A percentile compares a stretch with the other conserved stretches of the same genome.
Conservation (phyloP, 2,329 filamentous ascomycete genomes). For the Penicillium frequentans region DNA sequence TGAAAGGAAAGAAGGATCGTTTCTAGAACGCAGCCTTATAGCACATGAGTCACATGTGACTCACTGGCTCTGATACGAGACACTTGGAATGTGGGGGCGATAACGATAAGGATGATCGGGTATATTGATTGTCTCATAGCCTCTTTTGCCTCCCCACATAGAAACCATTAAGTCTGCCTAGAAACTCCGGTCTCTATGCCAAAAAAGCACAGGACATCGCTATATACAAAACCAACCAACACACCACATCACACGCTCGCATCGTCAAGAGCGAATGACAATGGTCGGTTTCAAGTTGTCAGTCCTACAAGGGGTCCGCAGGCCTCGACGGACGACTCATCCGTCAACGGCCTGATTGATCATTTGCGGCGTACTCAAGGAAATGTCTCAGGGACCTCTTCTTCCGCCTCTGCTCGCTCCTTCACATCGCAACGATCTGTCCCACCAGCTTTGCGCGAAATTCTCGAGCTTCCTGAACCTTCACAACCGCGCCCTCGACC, state of each 20-base stretch:
- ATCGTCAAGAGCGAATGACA: conserved; percentile 28
- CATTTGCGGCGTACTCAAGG: conserved; percentile 47
- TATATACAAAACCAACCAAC: conserved; percentile 39
- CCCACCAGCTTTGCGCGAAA: conserved; percentile 46
- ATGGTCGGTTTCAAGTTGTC: conserved; percentile 27
- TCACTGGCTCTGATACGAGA: too few species aligned
- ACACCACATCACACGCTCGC: conserved; percentile 42
- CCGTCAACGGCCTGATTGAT: conserved; percentile 50
- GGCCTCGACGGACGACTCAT: conserved; percentile 26
- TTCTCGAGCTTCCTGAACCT: conserved; percentile 47
- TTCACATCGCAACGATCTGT: conserved; percentile 37
- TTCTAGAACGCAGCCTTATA: too few species aligned
- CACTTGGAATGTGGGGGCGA: not conserved
- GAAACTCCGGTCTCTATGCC: conserved; percentile 39
- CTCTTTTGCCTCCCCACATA: conserved; percentile 2
- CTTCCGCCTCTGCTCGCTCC: conserved; percentile 11
- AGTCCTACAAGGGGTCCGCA: conserved; percentile 9
- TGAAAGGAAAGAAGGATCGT: too few species aligned
- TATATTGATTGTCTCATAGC: not conserved
- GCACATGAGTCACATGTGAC: too few species aligned
- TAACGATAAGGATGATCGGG: not conserved
- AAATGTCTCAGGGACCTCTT: conserved; percentile 19
- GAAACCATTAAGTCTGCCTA: not conserved
- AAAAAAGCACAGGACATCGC: conserved; percentile 46
- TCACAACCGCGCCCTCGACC: conserved; percentile 43